These are phyloP conservation scores for Vinca minor DNA, from an alignment of 257 asterid species.

Conservation along the genomic window DNA sequence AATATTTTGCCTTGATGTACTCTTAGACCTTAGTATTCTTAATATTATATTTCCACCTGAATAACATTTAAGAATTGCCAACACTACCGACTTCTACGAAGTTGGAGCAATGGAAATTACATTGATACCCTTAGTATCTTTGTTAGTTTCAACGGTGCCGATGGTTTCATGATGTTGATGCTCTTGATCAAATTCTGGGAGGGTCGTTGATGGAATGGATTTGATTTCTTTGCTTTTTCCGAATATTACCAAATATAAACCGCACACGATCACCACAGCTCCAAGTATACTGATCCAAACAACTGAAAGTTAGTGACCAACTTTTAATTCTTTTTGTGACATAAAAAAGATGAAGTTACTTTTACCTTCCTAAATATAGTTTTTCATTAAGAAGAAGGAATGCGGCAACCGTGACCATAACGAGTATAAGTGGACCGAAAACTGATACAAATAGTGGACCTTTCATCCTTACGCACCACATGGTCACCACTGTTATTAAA, in stretches of 20 bases:
- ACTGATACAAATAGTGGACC: constrained; percentile 68
- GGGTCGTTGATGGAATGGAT: too few relatives aligned
- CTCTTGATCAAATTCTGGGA: too few relatives aligned
- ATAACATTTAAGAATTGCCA: too few relatives aligned
- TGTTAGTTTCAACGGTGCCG: not conserved
- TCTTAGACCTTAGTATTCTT: too few relatives aligned
- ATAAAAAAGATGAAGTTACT: not conserved
- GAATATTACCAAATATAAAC: constrained; percentile 58
- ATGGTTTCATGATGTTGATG: too few relatives aligned
- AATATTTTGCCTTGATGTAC: too few relatives aligned
- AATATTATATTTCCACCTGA: too few relatives aligned
- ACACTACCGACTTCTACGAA: too few relatives aligned
- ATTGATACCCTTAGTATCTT: not conserved
- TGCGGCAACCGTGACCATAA: constrained; percentile 54
- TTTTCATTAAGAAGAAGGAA: constrained; percentile 47
- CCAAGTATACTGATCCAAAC: constrained; percentile 44
- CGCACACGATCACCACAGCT: constrained; percentile 39
- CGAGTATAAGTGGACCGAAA: constrained; percentile 55
- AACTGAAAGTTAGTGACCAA: too few relatives aligned
- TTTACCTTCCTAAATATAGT: constrained; percentile 57
- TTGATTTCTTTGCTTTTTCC: constrained; percentile 44
- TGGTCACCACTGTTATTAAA: constrained; percentile 33
- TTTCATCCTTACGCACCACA: constrained; percentile 48
- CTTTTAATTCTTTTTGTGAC: too few relatives aligned
- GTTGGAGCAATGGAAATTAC: constrained; percentile 1